These are phyloP conservation scores for Fusarium pseudograminearum DNA, from an alignment of 2,329 filamentous ascomycete genomes.

Conservation along the genomic window DNA sequence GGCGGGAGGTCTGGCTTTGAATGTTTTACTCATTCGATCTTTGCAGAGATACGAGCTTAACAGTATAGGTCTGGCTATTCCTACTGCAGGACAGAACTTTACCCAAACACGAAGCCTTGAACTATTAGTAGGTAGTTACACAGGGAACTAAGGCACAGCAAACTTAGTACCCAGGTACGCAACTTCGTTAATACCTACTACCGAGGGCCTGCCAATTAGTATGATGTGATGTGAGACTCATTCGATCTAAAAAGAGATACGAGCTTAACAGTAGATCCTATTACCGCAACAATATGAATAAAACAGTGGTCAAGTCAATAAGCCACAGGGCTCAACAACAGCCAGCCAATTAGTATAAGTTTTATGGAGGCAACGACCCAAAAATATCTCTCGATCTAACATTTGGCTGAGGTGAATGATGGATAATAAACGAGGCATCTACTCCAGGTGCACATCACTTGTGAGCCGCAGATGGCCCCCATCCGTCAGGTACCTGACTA, in stretches of 20 bases:
- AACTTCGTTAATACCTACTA: too few species aligned
- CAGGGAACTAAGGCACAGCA: not conserved
- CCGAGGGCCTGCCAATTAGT: too few species aligned
- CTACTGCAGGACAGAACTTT: not conserved
- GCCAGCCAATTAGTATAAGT: not conserved
- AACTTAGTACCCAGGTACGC: too few species aligned
- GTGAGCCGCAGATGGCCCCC: constrained; percentile 7
- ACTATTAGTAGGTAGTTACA: not conserved
- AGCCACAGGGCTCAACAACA: too few species aligned
- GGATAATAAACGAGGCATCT: constrained; percentile 12
- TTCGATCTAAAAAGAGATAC: too few species aligned
- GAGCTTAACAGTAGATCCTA: too few species aligned
- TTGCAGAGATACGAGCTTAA: too few species aligned
- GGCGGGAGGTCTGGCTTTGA: not conserved
- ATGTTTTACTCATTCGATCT: too few species aligned
- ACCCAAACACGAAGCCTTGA: not conserved
- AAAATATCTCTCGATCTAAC: not conserved
- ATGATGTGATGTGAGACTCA: too few species aligned
- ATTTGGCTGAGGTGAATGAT: not conserved
- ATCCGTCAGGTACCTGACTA: constrained; percentile 27
- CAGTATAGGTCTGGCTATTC: not conserved
- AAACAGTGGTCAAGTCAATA: too few species aligned
- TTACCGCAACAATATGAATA: too few species aligned
- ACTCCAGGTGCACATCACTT: not conserved
- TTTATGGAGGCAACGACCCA: constrained; percentile 1